Conservation (phyloP, 345 rosid genomes). For the Ceriops decandra region DNA sequence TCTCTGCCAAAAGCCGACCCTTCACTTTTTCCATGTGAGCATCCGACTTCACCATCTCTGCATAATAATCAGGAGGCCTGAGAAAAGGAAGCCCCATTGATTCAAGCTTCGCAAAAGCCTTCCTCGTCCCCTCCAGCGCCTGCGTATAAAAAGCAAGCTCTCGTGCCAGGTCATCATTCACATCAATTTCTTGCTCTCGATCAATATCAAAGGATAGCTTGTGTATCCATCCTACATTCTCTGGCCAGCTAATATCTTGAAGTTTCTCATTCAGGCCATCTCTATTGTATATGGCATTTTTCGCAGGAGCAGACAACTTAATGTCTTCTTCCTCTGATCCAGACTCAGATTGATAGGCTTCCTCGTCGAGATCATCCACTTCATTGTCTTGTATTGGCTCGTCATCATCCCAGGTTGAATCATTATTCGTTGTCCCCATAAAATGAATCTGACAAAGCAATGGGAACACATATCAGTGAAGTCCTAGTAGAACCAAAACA, state of each 20-base stretch:
- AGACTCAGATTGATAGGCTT: conserved; percentile 40
- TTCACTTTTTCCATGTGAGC: conserved; percentile 81
- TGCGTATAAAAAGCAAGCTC: conserved; percentile 76
- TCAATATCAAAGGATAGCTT: conserved; percentile 56
- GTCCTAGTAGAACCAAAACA: too few species aligned
- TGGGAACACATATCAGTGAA: too few species aligned
- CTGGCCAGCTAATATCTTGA: conserved; percentile 79
- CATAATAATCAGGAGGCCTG: conserved; percentile 79
- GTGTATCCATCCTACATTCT: conserved; percentile 62
- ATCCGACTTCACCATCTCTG: conserved; percentile 84
- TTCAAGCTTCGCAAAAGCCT: conserved; percentile 60
- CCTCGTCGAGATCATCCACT: conserved; percentile 35
- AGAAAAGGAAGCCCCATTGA: conserved; percentile 60
- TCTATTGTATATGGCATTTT: conserved; percentile 53
- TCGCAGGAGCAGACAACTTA: conserved; percentile 54
- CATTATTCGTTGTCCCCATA: neutral
- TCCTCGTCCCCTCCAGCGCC: conserved; percentile 67
- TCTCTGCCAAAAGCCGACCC: conserved; percentile 61
- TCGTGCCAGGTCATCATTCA: conserved; percentile 74
- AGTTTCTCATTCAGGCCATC: conserved; percentile 72
- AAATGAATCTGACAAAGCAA: conserved; percentile 7
- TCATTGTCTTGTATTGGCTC: conserved; percentile 40
- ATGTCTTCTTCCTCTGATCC: conserved; percentile 57
- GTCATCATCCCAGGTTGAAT: conserved; percentile 18
- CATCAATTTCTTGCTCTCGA: conserved; percentile 72